Conservation (phyloP, 2,329 filamentous ascomycete genomes). For the Pseudocercospora fijiensis region DNA sequence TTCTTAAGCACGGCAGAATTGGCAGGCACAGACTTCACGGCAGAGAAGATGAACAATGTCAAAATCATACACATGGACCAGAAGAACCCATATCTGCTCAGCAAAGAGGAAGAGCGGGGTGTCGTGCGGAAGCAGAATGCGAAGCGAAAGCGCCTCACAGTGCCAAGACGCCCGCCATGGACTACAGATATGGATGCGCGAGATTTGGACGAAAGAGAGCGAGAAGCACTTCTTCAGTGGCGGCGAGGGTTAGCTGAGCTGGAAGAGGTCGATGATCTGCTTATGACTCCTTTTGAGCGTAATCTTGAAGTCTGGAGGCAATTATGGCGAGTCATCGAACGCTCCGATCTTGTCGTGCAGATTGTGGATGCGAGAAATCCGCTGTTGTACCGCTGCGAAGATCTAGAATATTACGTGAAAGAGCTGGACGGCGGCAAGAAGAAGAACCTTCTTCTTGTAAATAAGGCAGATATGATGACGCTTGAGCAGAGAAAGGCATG, state of each 20-base stretch:
- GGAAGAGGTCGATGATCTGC: slow-evolving; percentile 87
- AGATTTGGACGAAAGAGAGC: slow-evolving; percentile 76
- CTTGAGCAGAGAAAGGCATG: slow-evolving; percentile 75
- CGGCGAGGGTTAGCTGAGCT: slow-evolving; percentile 85
- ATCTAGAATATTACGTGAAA: slow-evolving; percentile 91
- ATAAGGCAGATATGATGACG: slow-evolving; percentile 99
- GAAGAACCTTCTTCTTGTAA: slow-evolving; percentile 90
- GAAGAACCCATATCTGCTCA: slow-evolving; percentile 90
- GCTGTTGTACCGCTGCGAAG: slow-evolving; percentile 87
- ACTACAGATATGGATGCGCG: slow-evolving; percentile 78
- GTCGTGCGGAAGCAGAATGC: slow-evolving; percentile 77
- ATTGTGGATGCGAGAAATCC: slow-evolving; percentile 98
- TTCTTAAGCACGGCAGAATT: slow-evolving; percentile 94
- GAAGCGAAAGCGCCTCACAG: slow-evolving; percentile 76
- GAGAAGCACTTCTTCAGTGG: slow-evolving; percentile 81
- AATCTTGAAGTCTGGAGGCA: slow-evolving; percentile 98
- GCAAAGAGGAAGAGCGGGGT: slow-evolving; percentile 76
- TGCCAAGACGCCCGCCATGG: slow-evolving; percentile 88
- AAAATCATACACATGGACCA: slow-evolving; percentile 98
- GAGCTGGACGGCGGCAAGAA: slow-evolving; percentile 70
- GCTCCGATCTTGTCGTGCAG: slow-evolving; percentile 92
- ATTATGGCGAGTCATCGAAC: slow-evolving; percentile 95
- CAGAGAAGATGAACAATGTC: slow-evolving; percentile 97
- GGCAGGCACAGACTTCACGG: slow-evolving; percentile 97
- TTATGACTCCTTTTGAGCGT: slow-evolving; percentile 97